Conservation (phyloP, 352 stramenopile genomes). For the Globisporangium recalcitrans region DNA sequence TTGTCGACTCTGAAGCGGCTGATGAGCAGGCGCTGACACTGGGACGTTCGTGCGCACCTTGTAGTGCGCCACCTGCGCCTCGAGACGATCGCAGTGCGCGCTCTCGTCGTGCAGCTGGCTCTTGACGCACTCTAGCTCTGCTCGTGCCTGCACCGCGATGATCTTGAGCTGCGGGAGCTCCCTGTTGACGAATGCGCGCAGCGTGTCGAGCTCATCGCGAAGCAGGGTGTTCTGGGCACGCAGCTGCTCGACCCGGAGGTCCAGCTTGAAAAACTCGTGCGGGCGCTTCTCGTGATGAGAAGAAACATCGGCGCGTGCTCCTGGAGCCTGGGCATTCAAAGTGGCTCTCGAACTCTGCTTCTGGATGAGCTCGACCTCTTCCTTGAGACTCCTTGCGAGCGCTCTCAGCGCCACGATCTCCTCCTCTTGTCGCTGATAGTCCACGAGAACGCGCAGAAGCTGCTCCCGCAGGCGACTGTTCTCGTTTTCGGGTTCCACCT, state of each 20-base stretch:
- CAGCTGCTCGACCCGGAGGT: constrained; percentile 42
- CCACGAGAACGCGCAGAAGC: constrained; percentile 34
- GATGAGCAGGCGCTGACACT: no score
- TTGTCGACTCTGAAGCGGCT: background rate
- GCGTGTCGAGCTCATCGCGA: constrained; percentile 9
- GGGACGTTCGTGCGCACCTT: constrained; percentile 16
- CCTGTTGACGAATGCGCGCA: constrained; percentile 17
- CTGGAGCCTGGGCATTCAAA: background rate
- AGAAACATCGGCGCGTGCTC: background rate
- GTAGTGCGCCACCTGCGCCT: constrained; percentile 22
- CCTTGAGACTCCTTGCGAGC: constrained; percentile 45
- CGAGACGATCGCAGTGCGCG: constrained; percentile 25
- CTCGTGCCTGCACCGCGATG: constrained; percentile 30
- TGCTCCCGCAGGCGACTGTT: constrained; percentile 37
- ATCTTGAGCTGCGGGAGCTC: constrained; percentile 30
- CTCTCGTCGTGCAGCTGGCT: constrained; percentile 36
- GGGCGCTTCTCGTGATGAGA: background rate
- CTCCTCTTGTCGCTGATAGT: constrained; percentile 50
- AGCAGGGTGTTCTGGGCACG: constrained; percentile 33
- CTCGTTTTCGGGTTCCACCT: background rate
- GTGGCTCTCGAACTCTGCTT: background rate
- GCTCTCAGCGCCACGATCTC: constrained; percentile 55
- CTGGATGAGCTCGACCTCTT: constrained; percentile 40
- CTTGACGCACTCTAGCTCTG: constrained; percentile 30
- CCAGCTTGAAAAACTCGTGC: constrained; percentile 49